phyloP scores from a whole-genome alignment of 345 rosid species.

The Linum trigynum region DNA sequence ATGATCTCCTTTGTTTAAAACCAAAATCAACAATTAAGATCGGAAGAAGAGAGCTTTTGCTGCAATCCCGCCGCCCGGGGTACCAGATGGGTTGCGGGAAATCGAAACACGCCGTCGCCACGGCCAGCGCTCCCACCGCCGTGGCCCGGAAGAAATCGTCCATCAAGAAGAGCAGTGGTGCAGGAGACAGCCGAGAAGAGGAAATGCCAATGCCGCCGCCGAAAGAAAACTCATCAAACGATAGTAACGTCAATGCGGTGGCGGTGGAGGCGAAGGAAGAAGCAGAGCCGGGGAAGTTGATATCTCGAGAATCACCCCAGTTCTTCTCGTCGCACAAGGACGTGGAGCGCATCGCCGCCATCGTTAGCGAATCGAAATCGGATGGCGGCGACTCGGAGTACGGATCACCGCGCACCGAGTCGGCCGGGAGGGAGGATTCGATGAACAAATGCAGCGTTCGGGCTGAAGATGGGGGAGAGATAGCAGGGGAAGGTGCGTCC shows the following conservation, averaged over 20 bases:
- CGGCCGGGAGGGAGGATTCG: constrained; percentile 7
- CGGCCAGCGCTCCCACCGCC: constrained; percentile 42
- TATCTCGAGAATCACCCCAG: constrained; percentile 19
- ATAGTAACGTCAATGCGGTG: not conserved
- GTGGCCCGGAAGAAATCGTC: constrained; percentile 29
- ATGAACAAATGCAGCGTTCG: constrained; percentile 9
- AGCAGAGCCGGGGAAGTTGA: constrained; percentile 11
- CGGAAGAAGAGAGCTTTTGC: not conserved
- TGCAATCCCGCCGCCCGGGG: not conserved
- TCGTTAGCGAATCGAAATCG: not conserved
- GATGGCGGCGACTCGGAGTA: constrained; percentile 15
- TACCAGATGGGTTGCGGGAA: constrained; percentile 66
- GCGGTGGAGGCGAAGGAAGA: not conserved
- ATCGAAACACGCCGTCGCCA: constrained; percentile 63
- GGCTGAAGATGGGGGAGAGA: constrained; percentile 1
- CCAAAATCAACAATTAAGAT: not conserved
- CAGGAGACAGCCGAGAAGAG: not conserved
- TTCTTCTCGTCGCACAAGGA: constrained; percentile 30
- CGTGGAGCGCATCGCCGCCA: constrained; percentile 20
- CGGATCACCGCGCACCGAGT: constrained; percentile 15
- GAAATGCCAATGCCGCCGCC: not conserved
- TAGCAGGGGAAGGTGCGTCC: not conserved
- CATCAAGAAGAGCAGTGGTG: constrained; percentile 5
- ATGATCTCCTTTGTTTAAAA: too few species aligned
- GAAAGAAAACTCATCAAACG: not conserved